A percentile compares a stretch with the other conserved stretches of the same genome.
Evolutionary conservation across 1,139 yeast genomes (phyloP).

Genomic region (Blastobotrys proliferans): DNA sequence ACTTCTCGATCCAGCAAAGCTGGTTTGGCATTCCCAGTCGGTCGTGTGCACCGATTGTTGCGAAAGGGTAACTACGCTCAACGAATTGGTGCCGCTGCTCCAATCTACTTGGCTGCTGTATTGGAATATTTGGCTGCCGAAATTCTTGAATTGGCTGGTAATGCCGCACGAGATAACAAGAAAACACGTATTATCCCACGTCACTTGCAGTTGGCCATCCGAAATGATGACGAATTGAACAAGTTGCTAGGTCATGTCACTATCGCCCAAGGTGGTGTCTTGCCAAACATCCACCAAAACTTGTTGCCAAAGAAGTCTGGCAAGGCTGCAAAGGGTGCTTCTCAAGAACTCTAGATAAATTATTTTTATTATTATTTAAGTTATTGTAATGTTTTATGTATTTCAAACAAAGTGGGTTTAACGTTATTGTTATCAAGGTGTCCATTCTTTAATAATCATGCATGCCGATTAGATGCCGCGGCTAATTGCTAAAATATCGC

Average conservation of each 20-base stretch:
- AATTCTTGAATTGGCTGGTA: conserved; percentile 97
- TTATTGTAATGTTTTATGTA: conserved; percentile 5
- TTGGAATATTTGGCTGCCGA: conserved; percentile 96
- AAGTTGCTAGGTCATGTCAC: conserved; percentile 90
- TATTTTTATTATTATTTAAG: conserved; percentile 5
- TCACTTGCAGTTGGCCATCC: conserved; percentile 96
- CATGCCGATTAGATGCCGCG: too few species aligned
- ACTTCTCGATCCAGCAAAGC: conserved; percentile 98
- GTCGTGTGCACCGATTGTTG: conserved; percentile 96
- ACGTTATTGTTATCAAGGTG: too few species aligned
- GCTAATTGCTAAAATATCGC: too few species aligned
- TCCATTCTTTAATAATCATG: background rate
- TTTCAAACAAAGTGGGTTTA: background rate
- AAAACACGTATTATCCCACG: conserved; percentile 98
- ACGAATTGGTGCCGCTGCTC: conserved; percentile 98
- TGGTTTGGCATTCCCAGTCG: conserved; percentile 98
- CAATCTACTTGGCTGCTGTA: conserved; percentile 93
- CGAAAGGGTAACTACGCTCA: conserved; percentile 99
- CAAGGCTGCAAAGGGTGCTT: conserved; percentile 35
- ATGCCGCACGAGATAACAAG: conserved; percentile 98
- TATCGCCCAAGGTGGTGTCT: conserved; percentile 97
- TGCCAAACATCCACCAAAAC: conserved; percentile 91
- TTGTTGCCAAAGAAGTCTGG: conserved; percentile 80
- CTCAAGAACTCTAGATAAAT: conserved; percentile 34
- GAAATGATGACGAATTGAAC: conserved; percentile 97